Evolutionary conservation across 768 basidiomycete genomes (phyloP), one percentile per base, ranked within the genome.

Genomic region (Xerocomus potaroensis): DNA sequence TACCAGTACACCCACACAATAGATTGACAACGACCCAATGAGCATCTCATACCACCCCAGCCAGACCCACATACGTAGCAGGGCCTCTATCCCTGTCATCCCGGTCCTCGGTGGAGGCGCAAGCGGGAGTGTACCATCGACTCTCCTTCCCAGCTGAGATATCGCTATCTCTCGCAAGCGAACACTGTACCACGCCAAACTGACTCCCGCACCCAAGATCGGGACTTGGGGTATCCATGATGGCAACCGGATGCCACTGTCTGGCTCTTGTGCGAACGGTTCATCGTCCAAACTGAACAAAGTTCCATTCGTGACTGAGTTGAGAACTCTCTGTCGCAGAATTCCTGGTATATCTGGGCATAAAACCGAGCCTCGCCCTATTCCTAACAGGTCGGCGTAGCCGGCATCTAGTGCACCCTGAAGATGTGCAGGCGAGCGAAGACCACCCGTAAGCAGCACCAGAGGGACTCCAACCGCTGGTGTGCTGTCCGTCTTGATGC

Each of bases 361-460:
- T 8, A 81, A 62, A 16, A 88, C 65, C 0, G 90, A 75, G 12
- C 72, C 72, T 45, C 92, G 73, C 6, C 81, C 92, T 15, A 94
- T 71, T 0, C 92, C 92, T 26, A 91, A 70, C 19, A 93, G 70
- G 62, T 94, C 76, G 0, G 89, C 78, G 48, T 90, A 79, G 5
- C 65, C 66, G 8, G 75, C 66, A 0, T 59, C 52, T 14, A 91
- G 72, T 1, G 78, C 85, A 14, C 67, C 61, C 10, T 72, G 64
- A 31, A 92, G 69, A 24, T 79, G 73, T 0, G 73, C 65, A 14
- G 79, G 77, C 0, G 83, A 79, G 19, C 75, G 71, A 32, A 95
- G 75, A 19, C 89, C 90, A 23, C 91, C 91, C 0, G 91, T 93
- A 22, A 94, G 76, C 23, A 93, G 69, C 53, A 93, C 72, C 7